Conservation (phyloP, 2,329 filamentous ascomycete genomes). For the Cryoendolithus antarcticus region DNA sequence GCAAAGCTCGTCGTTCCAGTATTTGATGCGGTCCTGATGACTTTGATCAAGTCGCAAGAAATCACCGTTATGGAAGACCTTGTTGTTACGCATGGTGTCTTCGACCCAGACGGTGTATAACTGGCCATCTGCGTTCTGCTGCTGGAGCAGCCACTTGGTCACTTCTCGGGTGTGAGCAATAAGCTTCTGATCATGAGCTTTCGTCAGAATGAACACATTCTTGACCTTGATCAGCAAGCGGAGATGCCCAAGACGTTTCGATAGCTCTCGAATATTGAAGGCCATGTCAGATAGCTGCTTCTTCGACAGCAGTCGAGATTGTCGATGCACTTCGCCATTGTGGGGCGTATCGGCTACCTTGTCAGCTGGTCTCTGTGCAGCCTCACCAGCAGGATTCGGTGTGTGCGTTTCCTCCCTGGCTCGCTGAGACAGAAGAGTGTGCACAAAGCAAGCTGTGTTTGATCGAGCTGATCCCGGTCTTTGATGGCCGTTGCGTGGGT, state of each 20-base stretch:
- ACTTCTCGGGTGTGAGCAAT: slow-evolving; percentile 67
- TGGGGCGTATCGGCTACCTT: slow-evolving; percentile 27
- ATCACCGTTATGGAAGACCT: slow-evolving; percentile 59
- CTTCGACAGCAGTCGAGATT: slow-evolving; percentile 77
- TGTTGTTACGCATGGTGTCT: slow-evolving; percentile 57
- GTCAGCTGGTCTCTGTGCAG: slow-evolving; percentile 27
- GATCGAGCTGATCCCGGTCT: slow-evolving; percentile 16
- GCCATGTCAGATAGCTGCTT: slow-evolving; percentile 95
- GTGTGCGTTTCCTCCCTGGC: slow-evolving; percentile 27
- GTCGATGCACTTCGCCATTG: slow-evolving; percentile 29
- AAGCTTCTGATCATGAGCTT: slow-evolving; percentile 74
- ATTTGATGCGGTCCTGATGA: slow-evolving; percentile 52
- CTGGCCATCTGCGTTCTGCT: slow-evolving; percentile 46
- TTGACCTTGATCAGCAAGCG: slow-evolving; percentile 69
- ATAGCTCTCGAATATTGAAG: slow-evolving; percentile 83
- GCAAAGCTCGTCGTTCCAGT: slow-evolving; percentile 75
- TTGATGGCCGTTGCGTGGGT: too few relatives aligned
- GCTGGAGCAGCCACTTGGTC: slow-evolving; percentile 64
- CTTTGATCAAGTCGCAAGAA: slow-evolving; percentile 51
- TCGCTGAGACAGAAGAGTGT: slow-evolving; percentile 36
- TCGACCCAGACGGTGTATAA: slow-evolving; percentile 71
- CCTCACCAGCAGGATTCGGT: slow-evolving; percentile 11
- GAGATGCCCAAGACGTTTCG: slow-evolving; percentile 72
- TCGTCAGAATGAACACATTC: slow-evolving; percentile 79
- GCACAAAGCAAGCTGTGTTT: slow-evolving; percentile 48